Base-by-base conservation (phyloP, 1,284 basidiomycete genomes). In the Ustilago tritici region DNA sequence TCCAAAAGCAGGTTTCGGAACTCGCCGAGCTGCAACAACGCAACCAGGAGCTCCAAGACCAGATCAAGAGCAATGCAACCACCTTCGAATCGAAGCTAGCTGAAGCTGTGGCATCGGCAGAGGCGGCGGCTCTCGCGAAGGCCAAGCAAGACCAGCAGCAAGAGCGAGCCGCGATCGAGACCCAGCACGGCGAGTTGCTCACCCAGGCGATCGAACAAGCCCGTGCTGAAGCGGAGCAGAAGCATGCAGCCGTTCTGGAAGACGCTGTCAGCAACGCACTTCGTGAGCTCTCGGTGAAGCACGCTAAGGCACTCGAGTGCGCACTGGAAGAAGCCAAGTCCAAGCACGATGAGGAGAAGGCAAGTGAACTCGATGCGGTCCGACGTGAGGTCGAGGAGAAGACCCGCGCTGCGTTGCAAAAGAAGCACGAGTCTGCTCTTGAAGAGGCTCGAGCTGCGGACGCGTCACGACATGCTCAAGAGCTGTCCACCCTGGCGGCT, bases 61-160 rank as follows among this genome's bases (percentile, higher is more conserved):
- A 65, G 41, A 70, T 71, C 36, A 68, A 68, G 38, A 38, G 49
- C 43, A 65, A 68, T 35, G 47, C 65, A 10, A 49, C 64, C 23
- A 56, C 55, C 9, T 65, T 70, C 58, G 61, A 76, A 19, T 47
- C 52, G 2, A 49, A 50, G 14, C 58, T 76, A 34, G 74, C 69
- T 32, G 73, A 79, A 43, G 77, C 77, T n/a, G 70, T 76, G n/a
- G 77, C 73, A 19, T 61, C 77, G 14, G 77, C 77, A 8, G 73
- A 79, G 38, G 66, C 65, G 11, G 70, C 73, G 8, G 73, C 65
- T 6, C 60, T 72, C 14, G 61, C 60, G 32, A 76, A 70, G 35
- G 67, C 65, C 5, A 46, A 65, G 32, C 11, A 58, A 14, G 32
- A 57, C 0, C 58, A 65, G 2, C 34, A 68, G 36, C 54, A 64